A percentile compares a stretch with the other conserved stretches of the same genome.
Conservation (phyloP, 257 asterid genomes). For the Solanum ossicruentum region DNA sequence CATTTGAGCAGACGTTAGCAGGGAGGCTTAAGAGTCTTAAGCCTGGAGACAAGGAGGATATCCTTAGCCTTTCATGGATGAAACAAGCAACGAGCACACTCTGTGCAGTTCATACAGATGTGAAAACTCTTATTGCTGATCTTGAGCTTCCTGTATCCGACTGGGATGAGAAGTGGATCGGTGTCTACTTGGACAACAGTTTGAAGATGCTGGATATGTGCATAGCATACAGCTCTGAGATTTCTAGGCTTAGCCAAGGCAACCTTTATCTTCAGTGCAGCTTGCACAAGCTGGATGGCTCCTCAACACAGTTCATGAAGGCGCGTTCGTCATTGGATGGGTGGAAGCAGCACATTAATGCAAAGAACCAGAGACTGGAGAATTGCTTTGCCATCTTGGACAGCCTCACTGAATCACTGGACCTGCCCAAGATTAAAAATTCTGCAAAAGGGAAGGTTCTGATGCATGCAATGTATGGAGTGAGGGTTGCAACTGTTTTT, state of each 20-base stretch:
- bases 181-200: slow-evolving; percentile 63
- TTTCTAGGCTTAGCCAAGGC: slow-evolving; percentile 65
- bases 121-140: slow-evolving; percentile 46
- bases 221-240: slow-evolving; percentile 71
- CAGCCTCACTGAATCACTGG: slow-evolving; percentile 38
- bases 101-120: slow-evolving; percentile 56
- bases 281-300: slow-evolving; percentile 28
- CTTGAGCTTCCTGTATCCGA: slow-evolving; percentile 66
- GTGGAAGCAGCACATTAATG: slow-evolving; percentile 51
- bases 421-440: slow-evolving; percentile 75
- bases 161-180: slow-evolving; percentile 91
- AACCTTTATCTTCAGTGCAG: slow-evolving; percentile 55
- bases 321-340: slow-evolving; percentile 60
- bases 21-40: slow-evolving; percentile 45
- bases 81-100: slow-evolving; percentile 45
- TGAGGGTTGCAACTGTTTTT: slow-evolving; percentile 48
- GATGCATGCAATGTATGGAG: slow-evolving; percentile 85
- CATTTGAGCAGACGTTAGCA: slow-evolving; percentile 55
- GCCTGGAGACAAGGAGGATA: slow-evolving; percentile 48
- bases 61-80: slow-evolving; percentile 69
- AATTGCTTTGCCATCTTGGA: slow-evolving; percentile 55
- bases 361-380: slow-evolving; percentile 52
- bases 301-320: slow-evolving; percentile 34
- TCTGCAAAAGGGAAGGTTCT: slow-evolving; percentile 70
- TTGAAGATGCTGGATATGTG: slow-evolving; percentile 69